Evolutionary conservation across 2,329 filamentous ascomycete genomes (phyloP), one percentile per base, ranked within the genome.

Genomic region (Fusarium buxicola): DNA sequence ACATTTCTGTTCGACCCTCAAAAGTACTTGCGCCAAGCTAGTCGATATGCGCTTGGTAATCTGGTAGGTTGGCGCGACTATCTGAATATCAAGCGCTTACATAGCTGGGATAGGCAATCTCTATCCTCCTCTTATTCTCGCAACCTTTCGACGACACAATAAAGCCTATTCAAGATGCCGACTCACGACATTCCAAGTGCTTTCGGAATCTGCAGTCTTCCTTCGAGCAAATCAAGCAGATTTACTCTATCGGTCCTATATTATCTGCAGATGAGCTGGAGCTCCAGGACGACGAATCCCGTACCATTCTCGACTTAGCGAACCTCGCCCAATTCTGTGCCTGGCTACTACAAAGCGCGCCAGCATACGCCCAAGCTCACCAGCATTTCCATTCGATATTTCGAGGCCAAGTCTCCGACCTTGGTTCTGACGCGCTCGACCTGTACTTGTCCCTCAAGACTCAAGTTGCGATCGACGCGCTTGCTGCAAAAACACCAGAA

Each of bases 381-480:
- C 73, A 77, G n/a, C 72, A 79, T 44, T 80, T 84, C 34, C 74
- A 82, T n/a, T 70, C 75, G 16, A 71, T 80, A 18, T 77, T 83
- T 58, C 77, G 80, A 47, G 76, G 78, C 43, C 76, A 78, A 46
- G 77, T 81, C 1, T 81, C 83, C 12, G 77, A 80, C 18, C 73
- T 82, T 7, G 75, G 78, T 3, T 72, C 75, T 10, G 75, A 78
- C 2, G 74, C 81, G 36, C 75, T 78, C 13, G 78, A 80, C 9
- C 65, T 84, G 2, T 79, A 81, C 40, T 68, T 84, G 16, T 76
- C 74, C n/a, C 75, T 84, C 56, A 83, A 81, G 66, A 81, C 80
- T 1, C 80, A 82, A 44, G 70, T 76, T 55, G 75, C 89, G 45
- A 86, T 90, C 56, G 77, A 82, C 40, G 79, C 80, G 10, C 76